Conservation (phyloP, 768 basidiomycete species). For the Podaxis rugospora region DNA sequence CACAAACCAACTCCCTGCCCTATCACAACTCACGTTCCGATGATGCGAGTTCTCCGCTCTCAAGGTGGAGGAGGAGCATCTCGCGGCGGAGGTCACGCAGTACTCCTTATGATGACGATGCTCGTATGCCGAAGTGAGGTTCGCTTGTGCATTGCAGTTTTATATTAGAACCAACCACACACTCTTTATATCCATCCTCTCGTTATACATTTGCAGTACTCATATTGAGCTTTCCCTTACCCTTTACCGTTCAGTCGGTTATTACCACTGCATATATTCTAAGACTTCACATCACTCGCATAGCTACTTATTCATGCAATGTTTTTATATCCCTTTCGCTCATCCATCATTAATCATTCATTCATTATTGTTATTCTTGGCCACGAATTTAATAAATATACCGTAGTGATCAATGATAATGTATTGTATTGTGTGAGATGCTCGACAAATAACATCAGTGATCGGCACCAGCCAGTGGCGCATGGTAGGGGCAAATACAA, state of each 20-base stretch:
- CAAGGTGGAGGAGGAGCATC: neutral
- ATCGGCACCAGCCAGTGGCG: neutral
- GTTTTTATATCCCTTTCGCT: neutral
- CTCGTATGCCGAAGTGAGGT: neutral
- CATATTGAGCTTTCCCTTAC: neutral
- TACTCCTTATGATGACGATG: conserved; percentile 3
- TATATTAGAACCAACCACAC: neutral
- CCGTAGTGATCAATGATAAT: neutral
- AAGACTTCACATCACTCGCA: neutral
- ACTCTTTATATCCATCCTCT: neutral
- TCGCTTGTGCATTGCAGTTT: neutral
- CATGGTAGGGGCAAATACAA: neutral
- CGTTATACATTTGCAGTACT: no score
- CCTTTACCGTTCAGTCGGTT: neutral
- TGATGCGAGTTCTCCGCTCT: neutral
- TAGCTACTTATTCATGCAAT: neutral
- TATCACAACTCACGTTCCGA: neutral
- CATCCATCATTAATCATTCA: neutral
- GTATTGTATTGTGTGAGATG: neutral
- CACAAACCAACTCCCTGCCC: neutral
- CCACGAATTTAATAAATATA: neutral
- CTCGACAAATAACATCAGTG: neutral
- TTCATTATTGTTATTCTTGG: neutral
- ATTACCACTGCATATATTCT: neutral
- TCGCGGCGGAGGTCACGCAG: conserved; percentile 7